phyloP scores from a whole-genome alignment of 306 rosid genomes.

The Quercus cerris region DNA sequence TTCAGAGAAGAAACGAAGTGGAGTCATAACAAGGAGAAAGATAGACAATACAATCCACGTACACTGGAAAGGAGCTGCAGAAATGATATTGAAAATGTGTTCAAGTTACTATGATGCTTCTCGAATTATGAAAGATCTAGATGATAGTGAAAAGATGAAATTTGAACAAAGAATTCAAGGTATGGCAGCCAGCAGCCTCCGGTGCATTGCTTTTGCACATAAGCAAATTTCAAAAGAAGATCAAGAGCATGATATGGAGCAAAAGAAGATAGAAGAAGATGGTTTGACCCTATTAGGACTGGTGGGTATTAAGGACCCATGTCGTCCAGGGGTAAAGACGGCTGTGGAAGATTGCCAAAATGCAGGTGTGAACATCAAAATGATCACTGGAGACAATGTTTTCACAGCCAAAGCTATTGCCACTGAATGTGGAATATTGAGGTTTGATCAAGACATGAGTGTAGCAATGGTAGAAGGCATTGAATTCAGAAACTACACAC shows the following conservation, averaged over 20 bases:
- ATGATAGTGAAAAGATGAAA: background rate
- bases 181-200: constrained; percentile 24
- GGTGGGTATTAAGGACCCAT: constrained; percentile 20
- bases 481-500: no score
- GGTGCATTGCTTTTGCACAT: constrained; percentile 26
- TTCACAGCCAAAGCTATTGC: constrained; percentile 27
- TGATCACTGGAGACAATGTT: constrained; percentile 28
- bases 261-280: background rate
- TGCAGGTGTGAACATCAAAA: constrained; percentile 18
- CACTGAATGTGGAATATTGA: constrained; percentile 18
- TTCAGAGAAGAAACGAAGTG: constrained; percentile 37
- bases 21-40: constrained; percentile 25
- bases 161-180: constrained; percentile 19
- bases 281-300: constrained; percentile 9
- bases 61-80: constrained; percentile 51
- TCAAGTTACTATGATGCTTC: constrained; percentile 25
- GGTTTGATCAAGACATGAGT: background rate
- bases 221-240: background rate
- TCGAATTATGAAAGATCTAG: constrained; percentile 1
- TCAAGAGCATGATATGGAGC: background rate
- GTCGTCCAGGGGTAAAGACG: constrained; percentile 15
- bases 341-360: constrained; percentile 16
- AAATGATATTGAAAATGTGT: constrained; percentile 15
- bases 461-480: constrained; percentile 16
- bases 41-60: constrained; percentile 15